Evolutionary conservation across 345 rosid species (phyloP), one percentile per base, ranked within the genome.

Genomic region (Citropsis articulata): DNA sequence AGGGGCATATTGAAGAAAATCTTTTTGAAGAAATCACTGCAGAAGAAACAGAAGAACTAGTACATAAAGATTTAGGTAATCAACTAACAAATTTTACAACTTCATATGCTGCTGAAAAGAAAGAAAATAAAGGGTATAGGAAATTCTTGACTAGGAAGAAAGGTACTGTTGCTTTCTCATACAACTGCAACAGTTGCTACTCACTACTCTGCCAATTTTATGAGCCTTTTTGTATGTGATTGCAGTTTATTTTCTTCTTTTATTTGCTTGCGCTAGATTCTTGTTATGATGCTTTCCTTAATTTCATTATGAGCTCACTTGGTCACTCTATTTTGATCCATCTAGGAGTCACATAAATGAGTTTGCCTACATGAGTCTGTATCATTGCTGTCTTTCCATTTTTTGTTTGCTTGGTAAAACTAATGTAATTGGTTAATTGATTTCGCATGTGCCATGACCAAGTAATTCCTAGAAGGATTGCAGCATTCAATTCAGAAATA

Each of bases 131-230:
- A 45, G 77, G 59, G 65, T 71, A 72, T 22, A 61, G 19, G 63
- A 50, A 53, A 27, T 55, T 74, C 24, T 85, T 84, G 71, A 62
- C 88, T 73, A 72, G 72, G 64, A 72, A 28, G 35, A 82, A 81
- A 90, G 91, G 90, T 86, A 78, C 14, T 25, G 38, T 76, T 7
- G 36, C 7, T 27, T 64, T 65, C 22, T 61, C 27, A 45, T 30
- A 31, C 21, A 18, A 45, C 4, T 21, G 62, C n/a, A 48, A 21
- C 5, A 28, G 30, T 63, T 50, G 10, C 42, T 74, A 40, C 28
- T 62, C 16, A 28, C 40, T 45, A n/a, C 45, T 45, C 30, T 19
- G 62, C 25, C 63, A 59, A 73, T 74, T 70, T 61, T 24, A 36
- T 28, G 25, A 21, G 38, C 57, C 24, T 63, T 67, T 42, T 24